Evolutionary conservation across 2,329 filamentous ascomycete species (phyloP), one percentile per base, ranked within the genome.

Genomic region (Trichoderma endophyticum): DNA sequence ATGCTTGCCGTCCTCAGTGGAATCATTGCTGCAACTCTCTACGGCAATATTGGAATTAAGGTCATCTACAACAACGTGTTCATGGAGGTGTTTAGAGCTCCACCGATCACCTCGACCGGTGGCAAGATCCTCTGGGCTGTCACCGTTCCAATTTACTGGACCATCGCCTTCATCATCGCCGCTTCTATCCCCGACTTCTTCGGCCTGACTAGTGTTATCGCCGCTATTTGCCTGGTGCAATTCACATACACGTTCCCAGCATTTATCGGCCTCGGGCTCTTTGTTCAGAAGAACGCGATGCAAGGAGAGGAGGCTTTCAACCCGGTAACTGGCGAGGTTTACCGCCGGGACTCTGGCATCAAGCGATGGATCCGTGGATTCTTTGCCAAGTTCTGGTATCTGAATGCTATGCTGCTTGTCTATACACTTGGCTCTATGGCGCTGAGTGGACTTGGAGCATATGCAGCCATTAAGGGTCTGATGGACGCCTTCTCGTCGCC

Each of bases 181-280:
- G 85, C 85, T 6, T 84, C 85, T 1, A 85, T 90, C 26, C 88
- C 88, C 28, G 82, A 88, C 73, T 84, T 87, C 72, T 82, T 81
- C 9, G 82, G 82, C 60, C 78, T 87, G 57, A 80, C 82, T 28
- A 82, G 82, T 3, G 80, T 90, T 57, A 84, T 89, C 24, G 84
- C 84, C 4, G 87, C 87, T 2, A 78, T 87, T 2, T 87, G 85
- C 75, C 87, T 89, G 71, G 77, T 90, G 68, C 85, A 88, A 72
- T 89, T 90, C 78, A 87, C 85, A 3, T 90, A 90, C 78, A 88
- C 86, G 3, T 86, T 90, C 75, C 87, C 88, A 0, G 85, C 86
- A 8, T 62, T 77, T 8, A 72, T 76, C 57, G 74, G 74, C 15
- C 59, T 77, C 3, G 73, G 73, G 15, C 74, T 71, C 57, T 73